Percentiles rank a stretch among this genome's conserved stretches.
Conservation (phyloP, 352 stramenopile species). For the Elongisporangium senticosum region DNA sequence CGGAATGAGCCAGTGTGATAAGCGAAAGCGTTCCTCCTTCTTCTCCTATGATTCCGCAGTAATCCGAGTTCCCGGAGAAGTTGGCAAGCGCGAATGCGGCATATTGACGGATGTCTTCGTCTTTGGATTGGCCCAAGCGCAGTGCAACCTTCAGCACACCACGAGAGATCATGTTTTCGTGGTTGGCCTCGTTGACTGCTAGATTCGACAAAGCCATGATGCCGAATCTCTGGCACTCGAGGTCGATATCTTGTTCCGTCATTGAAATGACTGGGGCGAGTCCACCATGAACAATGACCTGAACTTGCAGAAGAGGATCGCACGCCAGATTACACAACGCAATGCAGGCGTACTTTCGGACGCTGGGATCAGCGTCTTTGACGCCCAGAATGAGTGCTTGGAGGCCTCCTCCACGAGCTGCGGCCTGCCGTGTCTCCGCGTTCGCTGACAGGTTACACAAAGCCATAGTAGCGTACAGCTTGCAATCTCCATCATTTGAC, state of each 20-base stretch:
- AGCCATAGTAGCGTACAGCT: slow-evolving; percentile 93
- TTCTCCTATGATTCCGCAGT: slow-evolving; percentile 85
- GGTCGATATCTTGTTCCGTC: slow-evolving; percentile 47
- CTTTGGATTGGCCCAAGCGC: slow-evolving; percentile 53
- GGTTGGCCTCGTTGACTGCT: slow-evolving; percentile 92
- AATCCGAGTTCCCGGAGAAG: slow-evolving; percentile 84
- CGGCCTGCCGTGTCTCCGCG: slow-evolving; percentile 81
- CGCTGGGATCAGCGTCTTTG: slow-evolving; percentile 86
- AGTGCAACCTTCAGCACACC: slow-evolving; percentile 83
- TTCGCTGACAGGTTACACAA: slow-evolving; percentile 95
- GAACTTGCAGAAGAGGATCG: slow-evolving; percentile 84
- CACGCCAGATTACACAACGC: slow-evolving; percentile 94
- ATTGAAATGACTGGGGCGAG: slow-evolving; percentile 85
- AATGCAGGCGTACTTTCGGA: slow-evolving; percentile 91
- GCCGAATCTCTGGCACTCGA: slow-evolving; percentile 87
- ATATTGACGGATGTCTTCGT: slow-evolving; percentile 87
- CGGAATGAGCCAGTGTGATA: slow-evolving; percentile 83
- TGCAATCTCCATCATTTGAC: slow-evolving; percentile 89
- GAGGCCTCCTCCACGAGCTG: slow-evolving; percentile 86
- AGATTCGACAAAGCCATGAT: slow-evolving; percentile 95
- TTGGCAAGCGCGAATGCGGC: slow-evolving; percentile 92
- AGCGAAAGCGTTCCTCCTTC: slow-evolving; percentile 89
- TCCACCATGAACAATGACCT: slow-evolving; percentile 92
- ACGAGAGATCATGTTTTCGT: slow-evolving; percentile 86
- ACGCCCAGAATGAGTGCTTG: slow-evolving; percentile 86